phyloP scores from a whole-genome alignment of 208 protist species.

The Acanthamoeba quina region DNA sequence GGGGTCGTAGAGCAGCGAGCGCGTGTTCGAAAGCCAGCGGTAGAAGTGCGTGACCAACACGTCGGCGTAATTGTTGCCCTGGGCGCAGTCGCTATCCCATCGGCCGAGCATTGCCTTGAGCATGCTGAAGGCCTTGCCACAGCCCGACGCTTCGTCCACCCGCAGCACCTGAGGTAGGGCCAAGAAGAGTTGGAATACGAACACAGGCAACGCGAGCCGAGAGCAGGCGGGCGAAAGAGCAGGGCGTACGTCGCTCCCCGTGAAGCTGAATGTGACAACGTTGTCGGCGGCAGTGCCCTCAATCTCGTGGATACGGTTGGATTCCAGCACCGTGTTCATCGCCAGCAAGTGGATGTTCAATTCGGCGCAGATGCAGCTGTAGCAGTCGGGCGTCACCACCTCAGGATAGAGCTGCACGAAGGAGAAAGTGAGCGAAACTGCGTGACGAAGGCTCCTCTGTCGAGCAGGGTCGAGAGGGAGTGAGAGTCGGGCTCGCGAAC shows the following conservation, averaged over 20 bases:
- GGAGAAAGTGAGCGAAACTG: neutral
- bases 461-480: neutral
- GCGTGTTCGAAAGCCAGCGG: constrained; percentile 85
- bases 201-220: neutral
- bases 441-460: neutral
- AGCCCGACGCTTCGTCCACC: constrained; percentile 45
- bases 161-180: constrained; percentile 2
- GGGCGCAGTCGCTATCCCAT: constrained; percentile 17
- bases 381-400: constrained; percentile 83
- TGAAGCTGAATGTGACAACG: constrained; percentile 54
- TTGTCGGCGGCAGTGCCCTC: constrained; percentile 62
- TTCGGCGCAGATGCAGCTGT: constrained; percentile 87
- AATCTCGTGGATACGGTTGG: constrained; percentile 64
- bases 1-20: constrained; percentile 87
- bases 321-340: constrained; percentile 88
- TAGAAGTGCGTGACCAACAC: constrained; percentile 84
- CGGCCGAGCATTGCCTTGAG: constrained; percentile 44
- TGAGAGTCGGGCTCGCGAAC: neutral
- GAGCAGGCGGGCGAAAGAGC: neutral
- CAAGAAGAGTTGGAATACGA: neutral
- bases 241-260: constrained; percentile 7
- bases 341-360: constrained; percentile 83
- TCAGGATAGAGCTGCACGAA: constrained; percentile 69
- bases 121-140: constrained; percentile 42
- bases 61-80: constrained; percentile 75